Evolutionary conservation across 1,284 basidiomycete species (phyloP), one percentile per base, ranked within the genome.

Genomic region (Leucoagaricus sp.): DNA sequence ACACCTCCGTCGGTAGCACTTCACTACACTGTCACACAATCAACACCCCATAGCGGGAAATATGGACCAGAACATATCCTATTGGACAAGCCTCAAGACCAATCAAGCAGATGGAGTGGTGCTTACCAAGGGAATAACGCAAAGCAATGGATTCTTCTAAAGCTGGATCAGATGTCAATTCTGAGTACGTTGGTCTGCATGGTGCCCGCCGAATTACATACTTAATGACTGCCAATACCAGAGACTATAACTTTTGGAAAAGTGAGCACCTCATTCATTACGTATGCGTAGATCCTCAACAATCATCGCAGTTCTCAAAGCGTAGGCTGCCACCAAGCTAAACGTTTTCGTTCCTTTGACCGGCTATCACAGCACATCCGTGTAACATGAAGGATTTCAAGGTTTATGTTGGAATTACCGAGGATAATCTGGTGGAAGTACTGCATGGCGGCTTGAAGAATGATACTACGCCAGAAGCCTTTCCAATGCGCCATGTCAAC

Each of bases 381-480:
- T 93, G 90, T 66, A 92, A 90, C 64, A 85, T 89, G 83, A 89
- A 89, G 66, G 87, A 90, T 51, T 87, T 92, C 74, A 87, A 85
- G 67, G 65, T 92, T 4, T 84, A 81, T 60, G 78, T 85, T 29
- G 89, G 89, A 2, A 70, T 80, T 47, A 77, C 79, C n/a, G 77
- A 81, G 59, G 83, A 86, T 58, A 78, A 81, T 63, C 80, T 91
- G 80, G 80, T 74, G 1, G 82, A 88, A 68, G 80, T 85, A 19
- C 72, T 91, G 5, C 82, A 84, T 52, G 70, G 81, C 0, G 72
- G 76, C 3, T 77, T 92, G 46, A 85, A 84, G 68, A 88, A 91
- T 63, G 86, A 91, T 59, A 58, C 73, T 2, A 69, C 76, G 5
- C 71, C 82, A 1, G 89, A 92, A 66, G 85, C 81, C 0, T 89